Base-by-base conservation (phyloP, 1,284 basidiomycete species). In the Bjerkandera adusta region DNA sequence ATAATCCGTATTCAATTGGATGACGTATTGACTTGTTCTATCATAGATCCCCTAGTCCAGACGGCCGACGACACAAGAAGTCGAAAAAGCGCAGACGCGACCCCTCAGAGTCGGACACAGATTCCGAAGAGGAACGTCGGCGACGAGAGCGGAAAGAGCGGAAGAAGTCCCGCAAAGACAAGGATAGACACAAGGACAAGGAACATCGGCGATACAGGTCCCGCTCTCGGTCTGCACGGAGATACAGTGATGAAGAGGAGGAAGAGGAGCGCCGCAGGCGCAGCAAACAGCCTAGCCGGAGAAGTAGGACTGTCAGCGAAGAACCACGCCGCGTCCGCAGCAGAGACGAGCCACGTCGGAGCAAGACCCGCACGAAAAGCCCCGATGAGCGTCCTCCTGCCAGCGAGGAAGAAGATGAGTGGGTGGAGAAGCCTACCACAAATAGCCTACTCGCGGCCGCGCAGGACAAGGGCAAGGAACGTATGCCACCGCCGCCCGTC, bases 401-500 rank as follows among this genome's bases (percentile, higher is more conserved):
- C 2, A 59, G 55, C 21, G 54, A 54, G 10, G 72, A 75, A 32
- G 81, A 81, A 12, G 83, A 77, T 20, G 78, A 82, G 33, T 91
- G 89, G 79, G 83, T 92, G 21, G 88, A 89, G 60, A 82, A 81
- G 54, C 71, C 78, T 0, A 59, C 70, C 13, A 62, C 68, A 30
- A 65, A 68, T 1, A 54, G 54, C 2, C 61, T 68, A 18, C 54
- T 67, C 22, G 60, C 65, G 32, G 48, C 59, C 36, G 49, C 45
- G 38, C 50, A 39, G 50, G 16, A 46, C 39, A 33, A 47, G 45
- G 20, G 48, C 52, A 49, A 55, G 43, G 33, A 34, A 13, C 15
- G 24, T 59, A 10, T 54, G 15, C 47, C 57, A 7, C 59, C 59
- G n/a, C 61, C 61, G 30, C 54, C 62, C 21, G 57, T 62, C 5